Base-by-base conservation (phyloP, 225 moss, liverwort and hornwort genomes). In the Anthoceros angustus region DNA sequence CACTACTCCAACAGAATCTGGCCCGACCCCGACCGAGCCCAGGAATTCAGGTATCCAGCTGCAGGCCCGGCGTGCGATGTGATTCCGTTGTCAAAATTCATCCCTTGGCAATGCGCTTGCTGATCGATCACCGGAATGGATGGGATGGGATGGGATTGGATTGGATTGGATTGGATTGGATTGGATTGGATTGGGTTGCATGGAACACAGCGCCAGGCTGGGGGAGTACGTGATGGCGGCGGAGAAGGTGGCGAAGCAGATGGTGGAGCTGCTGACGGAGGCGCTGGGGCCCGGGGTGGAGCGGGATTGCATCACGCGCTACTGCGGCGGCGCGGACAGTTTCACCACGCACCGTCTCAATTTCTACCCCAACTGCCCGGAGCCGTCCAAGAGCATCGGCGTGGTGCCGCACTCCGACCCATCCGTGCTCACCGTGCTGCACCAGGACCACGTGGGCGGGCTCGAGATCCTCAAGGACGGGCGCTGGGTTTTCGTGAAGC, bases 181-280 rank as follows among this genome's bases (percentile, higher is more conserved):
- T n/a, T n/a, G n/a, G n/a, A n/a, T n/a, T n/a, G n/a, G n/a, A n/a
- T n/a, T n/a, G n/a, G n/a, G 11, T 55, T 6, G 20, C 16, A 3
- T 11, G 9, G 69, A 11, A 1, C 62, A 21, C 71, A 76, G 75
- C 32, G 64, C 61, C 61, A 63, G 50, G 0, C 7, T 68, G 0
- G n/a, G 25, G 6, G 62, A 23, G 0, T 71, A 49, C 43, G 25
- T n/a, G 18, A 2, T 11, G 2, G 65, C 62, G 0, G 12, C 64
- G 7, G 72, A 76, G 14, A 42, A 4, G 1, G 25, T 69, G 24
- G 70, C 62, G 25, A n/a, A 63, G 41, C 55, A 12, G 60, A 68
- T 76, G 8, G 10, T 76, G 48, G 76, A 76, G 24, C 62, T 76
- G 12, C 67, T 76, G 11, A 69, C 72, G 7, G 76, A 76, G 49